Base-by-base conservation (phyloP, 768 basidiomycete species). In the Russula sp. region DNA sequence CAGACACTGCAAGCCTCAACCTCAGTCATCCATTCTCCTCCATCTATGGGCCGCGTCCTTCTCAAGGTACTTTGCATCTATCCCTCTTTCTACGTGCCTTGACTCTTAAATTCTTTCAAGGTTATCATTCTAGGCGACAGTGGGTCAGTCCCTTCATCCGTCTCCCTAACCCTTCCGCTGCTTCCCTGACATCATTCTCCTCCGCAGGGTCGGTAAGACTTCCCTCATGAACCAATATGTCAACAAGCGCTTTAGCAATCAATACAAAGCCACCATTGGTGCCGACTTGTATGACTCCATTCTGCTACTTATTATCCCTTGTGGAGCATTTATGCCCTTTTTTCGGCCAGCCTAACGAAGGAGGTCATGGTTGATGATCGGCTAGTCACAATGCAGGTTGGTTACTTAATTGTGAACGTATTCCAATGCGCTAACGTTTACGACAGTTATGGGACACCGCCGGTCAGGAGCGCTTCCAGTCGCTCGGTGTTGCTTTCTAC, bases 221-320 rank as follows among this genome's bases (percentile, higher is more conserved):
- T 98, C 96, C 34, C 88, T 99, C 70, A 99, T 99, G 97, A 98
- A 98, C 79, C 97, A 99, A 77, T 98, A 97, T 79, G 97, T 99
- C 67, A 98, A 98, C 84, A 98, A 98, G 76, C 89, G 97, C 65
- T 99, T 98, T 76, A 93, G 90, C 75, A 97, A 95, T 77, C 96
- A 98, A 78, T 99, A 99, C 83, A 98, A 98, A 78, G 97, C 97
- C 18, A 98, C 97, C 65, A 96, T 96, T 72, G 93, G 93, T 61
- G 93, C 93, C 62, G 93, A 95, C 82, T 95, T 95, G 91, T 93
- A 76, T 63, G 90, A 81, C 66, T 52, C 49, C 52, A 60, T 67
- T 47, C 58, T 48, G 61, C 66, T 72, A 69, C 53, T 67, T 66
- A 59, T 61, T n/a, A 35, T 42, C 59, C 41, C 42, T 32, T 16